Conservation (phyloP, 305 asterid species). For the Euphrasia arctica region DNA sequence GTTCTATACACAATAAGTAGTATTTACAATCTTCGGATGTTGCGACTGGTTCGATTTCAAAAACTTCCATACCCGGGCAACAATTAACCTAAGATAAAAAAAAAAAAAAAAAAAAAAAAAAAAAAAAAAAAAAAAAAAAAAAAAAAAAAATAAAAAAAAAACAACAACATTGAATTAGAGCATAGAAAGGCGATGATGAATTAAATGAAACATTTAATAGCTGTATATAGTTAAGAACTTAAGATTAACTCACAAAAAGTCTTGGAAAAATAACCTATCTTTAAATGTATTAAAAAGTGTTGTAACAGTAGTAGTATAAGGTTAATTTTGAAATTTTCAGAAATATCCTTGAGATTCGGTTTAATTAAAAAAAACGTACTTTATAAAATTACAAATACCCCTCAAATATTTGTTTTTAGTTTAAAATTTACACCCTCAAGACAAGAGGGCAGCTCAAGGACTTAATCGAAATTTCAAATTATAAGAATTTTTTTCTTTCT, state of each 20-base stretch:
- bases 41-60: not conserved
- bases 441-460: no score
- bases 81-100: constrained; percentile 33
- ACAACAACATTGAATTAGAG: not conserved
- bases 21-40: constrained; percentile 24
- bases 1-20: constrained; percentile 30
- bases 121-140: no score
- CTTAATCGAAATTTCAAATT: not conserved
- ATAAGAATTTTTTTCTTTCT: no score
- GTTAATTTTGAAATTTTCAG: not conserved
- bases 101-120: not conserved
- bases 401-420: no score
- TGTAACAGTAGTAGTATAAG: no score
- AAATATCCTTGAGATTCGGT: not conserved
- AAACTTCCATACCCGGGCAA: constrained; percentile 1
- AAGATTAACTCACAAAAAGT: not conserved
- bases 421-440: no score
- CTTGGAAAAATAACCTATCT: not conserved
- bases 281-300: no score
- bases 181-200: constrained; percentile 4
- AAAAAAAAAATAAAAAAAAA: no score
- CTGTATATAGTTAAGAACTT: not conserved
- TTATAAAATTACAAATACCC: no score
- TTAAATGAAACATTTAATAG: not conserved
- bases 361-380: no score